A percentile compares a stretch with the other conserved stretches of the same genome.
Conservation (phyloP, 2,329 filamentous ascomycete genomes). For the Epichloe hybrida region DNA sequence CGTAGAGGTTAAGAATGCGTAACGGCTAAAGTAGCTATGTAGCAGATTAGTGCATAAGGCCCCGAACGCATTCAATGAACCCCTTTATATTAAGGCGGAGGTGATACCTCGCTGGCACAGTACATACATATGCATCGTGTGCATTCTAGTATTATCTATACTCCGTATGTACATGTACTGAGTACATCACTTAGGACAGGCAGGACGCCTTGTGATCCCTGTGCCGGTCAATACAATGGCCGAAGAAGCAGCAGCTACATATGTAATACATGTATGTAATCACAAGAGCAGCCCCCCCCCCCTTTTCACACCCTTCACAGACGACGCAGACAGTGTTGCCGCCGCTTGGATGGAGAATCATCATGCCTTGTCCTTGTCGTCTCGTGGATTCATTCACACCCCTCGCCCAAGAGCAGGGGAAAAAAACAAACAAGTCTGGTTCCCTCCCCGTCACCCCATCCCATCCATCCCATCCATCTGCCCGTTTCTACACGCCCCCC, state of each 20-base stretch:
- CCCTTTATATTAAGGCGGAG: too few relatives aligned
- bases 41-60: too few relatives aligned
- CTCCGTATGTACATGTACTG: too few relatives aligned
- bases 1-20: too few relatives aligned
- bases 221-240: background rate
- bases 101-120: background rate
- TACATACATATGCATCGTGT: background rate
- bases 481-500: conserved; percentile 5
- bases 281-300: too few relatives aligned
- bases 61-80: too few relatives aligned
- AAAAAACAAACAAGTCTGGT: background rate
- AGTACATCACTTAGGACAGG: too few relatives aligned
- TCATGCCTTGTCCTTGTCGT: background rate
- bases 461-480: background rate
- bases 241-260: background rate
- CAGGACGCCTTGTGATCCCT: background rate
- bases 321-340: background rate
- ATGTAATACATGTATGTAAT: too few relatives aligned
- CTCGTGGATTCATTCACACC: background rate
- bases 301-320: background rate
- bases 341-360: background rate
- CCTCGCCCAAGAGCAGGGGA: background rate
- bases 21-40: too few relatives aligned
- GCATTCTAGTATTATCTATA: too few relatives aligned
- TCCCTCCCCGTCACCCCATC: background rate